Percentiles rank a stretch among this genome's conserved stretches.
Evolutionary conservation across 2,329 filamentous ascomycete species (phyloP).

Genomic region (Beauveria australis): DNA sequence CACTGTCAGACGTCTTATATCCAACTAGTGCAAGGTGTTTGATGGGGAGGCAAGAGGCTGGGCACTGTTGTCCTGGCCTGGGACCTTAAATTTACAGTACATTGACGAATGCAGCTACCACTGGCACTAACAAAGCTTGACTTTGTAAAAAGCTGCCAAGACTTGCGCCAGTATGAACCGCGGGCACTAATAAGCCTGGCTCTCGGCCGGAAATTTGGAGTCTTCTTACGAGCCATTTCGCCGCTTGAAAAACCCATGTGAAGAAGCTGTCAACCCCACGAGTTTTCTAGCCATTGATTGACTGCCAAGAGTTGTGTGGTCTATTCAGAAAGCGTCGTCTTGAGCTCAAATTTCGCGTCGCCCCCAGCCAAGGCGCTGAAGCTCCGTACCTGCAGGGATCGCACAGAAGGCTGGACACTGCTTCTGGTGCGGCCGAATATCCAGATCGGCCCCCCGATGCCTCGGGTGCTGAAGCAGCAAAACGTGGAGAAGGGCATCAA

Average conservation of each 20-base stretch:
- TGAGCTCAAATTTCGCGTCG: no score
- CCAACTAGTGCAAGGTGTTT: not conserved
- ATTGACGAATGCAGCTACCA: not conserved
- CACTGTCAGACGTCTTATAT: not conserved
- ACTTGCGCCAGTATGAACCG: not conserved
- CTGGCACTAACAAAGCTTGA: not conserved
- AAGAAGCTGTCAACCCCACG: not conserved
- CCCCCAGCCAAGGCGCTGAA: not conserved
- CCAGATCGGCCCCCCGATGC: constrained; percentile 5
- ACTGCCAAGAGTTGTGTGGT: not conserved
- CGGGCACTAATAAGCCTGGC: not conserved
- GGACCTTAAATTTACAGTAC: not conserved
- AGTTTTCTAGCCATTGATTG: not conserved
- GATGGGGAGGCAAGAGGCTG: not conserved
- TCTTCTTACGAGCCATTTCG: not conserved
- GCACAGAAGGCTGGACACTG: not conserved
- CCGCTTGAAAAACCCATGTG: not conserved
- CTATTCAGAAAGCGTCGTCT: not conserved
- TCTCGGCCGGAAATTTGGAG: not conserved
- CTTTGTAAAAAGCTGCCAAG: not conserved
- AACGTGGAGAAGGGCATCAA: not conserved
- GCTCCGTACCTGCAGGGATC: constrained; percentile 3
- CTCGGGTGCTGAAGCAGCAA: not conserved
- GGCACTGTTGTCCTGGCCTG: not conserved
- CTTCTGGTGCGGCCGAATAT: not conserved